Conservation (phyloP, 257 asterid genomes). For the Vinca minor region DNA sequence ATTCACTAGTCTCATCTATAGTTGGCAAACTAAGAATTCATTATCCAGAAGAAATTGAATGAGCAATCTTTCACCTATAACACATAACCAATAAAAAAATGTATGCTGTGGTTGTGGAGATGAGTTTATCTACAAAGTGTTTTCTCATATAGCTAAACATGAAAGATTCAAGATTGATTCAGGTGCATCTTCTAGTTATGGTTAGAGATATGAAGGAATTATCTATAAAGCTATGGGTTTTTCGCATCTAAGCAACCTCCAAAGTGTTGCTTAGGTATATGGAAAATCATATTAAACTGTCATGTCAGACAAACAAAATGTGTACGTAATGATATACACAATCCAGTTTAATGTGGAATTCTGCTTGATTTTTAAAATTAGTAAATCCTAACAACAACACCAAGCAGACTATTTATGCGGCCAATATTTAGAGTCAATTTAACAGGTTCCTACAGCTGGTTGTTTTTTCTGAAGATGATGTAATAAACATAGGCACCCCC, state of each 20-base stretch:
- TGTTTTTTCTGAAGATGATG: not conserved
- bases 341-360: not conserved
- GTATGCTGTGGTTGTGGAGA: not conserved
- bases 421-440: not conserved
- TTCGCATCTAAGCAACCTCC: too few relatives aligned
- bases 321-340: not conserved
- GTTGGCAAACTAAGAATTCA: not conserved
- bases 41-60: not conserved
- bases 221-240: not conserved
- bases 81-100: not conserved
- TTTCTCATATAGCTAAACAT: not conserved
- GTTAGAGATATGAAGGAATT: not conserved
- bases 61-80: not conserved
- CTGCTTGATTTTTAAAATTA: not conserved
- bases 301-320: not conserved
- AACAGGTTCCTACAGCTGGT: not conserved
- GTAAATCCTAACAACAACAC: not conserved
- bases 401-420: not conserved
- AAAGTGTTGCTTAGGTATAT: not conserved
- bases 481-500: not conserved
- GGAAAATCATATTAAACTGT: not conserved
- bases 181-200: not conserved
- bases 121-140: not conserved
- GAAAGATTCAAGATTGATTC: not conserved
- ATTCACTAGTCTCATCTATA: not conserved